Percentiles rank a stretch among this genome's conserved stretches.
Conservation (phyloP, 2,329 filamentous ascomycete species). For the Macrophomina phaseolina region DNA sequence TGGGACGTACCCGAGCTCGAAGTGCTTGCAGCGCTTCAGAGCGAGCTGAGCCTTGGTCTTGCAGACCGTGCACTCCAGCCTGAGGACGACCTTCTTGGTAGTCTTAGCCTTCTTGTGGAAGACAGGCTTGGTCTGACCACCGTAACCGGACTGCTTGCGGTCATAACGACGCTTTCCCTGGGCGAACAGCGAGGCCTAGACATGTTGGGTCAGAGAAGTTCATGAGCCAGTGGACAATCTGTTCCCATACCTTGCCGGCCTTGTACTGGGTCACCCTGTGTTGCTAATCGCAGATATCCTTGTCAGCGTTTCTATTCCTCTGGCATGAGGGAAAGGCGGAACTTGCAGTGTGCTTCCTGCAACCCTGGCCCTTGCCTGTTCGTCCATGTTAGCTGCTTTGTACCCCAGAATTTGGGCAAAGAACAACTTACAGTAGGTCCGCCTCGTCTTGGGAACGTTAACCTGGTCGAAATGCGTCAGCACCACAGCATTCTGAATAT, state of each 20-base stretch:
- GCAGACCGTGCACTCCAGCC: slow-evolving; percentile 96
- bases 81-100: slow-evolving; percentile 99
- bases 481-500: background rate
- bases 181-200: slow-evolving; percentile 84
- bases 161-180: slow-evolving; percentile 97
- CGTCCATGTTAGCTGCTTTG: no score
- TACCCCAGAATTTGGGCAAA: no score
- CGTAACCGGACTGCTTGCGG: slow-evolving; percentile 98
- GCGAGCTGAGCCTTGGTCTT: slow-evolving; percentile 98
- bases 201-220: slow-evolving; percentile 29
- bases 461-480: slow-evolving; percentile 62
- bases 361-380: slow-evolving; percentile 81
- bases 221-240: background rate
- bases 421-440: slow-evolving; percentile 74
- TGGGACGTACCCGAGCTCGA: slow-evolving; percentile 89
- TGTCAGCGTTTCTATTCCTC: no score
- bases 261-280: slow-evolving; percentile 98
- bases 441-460: slow-evolving; percentile 97
- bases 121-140: slow-evolving; percentile 99
- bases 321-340: no score
- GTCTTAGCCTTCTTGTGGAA: slow-evolving; percentile 99
- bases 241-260: slow-evolving; percentile 77
- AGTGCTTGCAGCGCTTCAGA: slow-evolving; percentile 99
- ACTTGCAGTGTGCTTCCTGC: slow-evolving; percentile 61
- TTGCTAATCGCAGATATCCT: slow-evolving; percentile 57